A percentile compares a stretch with the other conserved stretches of the same genome.
phyloP scores from a whole-genome alignment of 2,329 filamentous ascomycete species.

The Herpotrichia juniperi region DNA sequence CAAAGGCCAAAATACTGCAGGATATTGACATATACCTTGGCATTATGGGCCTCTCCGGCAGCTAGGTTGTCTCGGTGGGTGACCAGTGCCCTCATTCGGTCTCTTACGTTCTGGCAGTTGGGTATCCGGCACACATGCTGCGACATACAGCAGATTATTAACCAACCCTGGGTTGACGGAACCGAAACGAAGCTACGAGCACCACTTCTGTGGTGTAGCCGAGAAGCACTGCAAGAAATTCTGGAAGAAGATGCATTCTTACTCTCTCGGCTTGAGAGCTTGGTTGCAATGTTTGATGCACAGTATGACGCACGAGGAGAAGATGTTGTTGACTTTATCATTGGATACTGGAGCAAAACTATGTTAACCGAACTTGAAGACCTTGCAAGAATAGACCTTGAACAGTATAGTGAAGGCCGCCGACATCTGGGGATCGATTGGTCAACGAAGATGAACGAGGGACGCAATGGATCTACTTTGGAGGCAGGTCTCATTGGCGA shows the following conservation, averaged over 20 bases:
- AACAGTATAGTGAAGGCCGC: background rate
- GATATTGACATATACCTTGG: too few species aligned
- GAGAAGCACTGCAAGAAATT: background rate
- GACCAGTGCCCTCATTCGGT: background rate
- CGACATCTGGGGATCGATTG: background rate
- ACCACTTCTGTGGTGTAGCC: background rate
- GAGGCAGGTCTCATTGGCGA: background rate
- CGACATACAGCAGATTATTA: background rate
- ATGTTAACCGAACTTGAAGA: background rate
- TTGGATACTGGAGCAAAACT: background rate
- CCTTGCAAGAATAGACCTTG: background rate
- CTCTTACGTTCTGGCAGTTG: background rate
- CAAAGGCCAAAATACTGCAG: too few species aligned
- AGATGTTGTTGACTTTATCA: background rate
- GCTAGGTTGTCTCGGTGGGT: background rate
- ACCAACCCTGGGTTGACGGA: background rate
- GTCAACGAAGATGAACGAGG: background rate
- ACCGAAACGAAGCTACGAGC: too few species aligned
- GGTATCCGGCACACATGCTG: background rate
- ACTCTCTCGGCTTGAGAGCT: background rate
- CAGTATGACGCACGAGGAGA: background rate
- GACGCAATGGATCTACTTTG: background rate
- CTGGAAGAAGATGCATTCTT: background rate
- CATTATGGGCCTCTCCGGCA: background rate
- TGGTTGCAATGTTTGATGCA: background rate